These are phyloP conservation scores for Cladosporium sp. DNA, from an alignment of 2,329 filamentous ascomycete genomes.

Conservation along the genomic window DNA sequence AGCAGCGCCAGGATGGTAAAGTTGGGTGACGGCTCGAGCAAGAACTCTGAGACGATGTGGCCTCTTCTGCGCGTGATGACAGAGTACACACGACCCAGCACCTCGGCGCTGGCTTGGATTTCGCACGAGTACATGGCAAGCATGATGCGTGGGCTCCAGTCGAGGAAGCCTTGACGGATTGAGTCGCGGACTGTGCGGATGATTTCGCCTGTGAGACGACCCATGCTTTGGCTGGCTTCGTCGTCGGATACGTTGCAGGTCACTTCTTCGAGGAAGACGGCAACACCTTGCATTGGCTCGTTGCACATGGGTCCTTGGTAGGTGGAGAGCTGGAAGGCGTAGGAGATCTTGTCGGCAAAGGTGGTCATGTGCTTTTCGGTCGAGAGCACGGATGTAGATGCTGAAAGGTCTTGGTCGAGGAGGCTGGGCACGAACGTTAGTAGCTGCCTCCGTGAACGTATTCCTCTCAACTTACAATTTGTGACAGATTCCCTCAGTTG, in stretches of 20 bases:
- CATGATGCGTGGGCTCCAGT: slow-evolving; percentile 93
- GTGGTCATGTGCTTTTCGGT: slow-evolving; percentile 19
- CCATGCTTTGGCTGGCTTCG: slow-evolving; percentile 62
- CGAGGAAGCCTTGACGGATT: slow-evolving; percentile 82
- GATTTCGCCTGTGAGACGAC: slow-evolving; percentile 84
- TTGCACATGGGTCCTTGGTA: slow-evolving; percentile 85
- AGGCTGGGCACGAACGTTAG: slow-evolving; percentile 21
- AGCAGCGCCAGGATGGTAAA: slow-evolving; percentile 88
- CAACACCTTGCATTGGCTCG: slow-evolving; percentile 89
- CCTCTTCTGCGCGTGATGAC: slow-evolving; percentile 95
- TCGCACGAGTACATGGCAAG: slow-evolving; percentile 98
- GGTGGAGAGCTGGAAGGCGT: slow-evolving; percentile 91
- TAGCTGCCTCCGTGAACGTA: slow-evolving; percentile 13
- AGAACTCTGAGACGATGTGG: slow-evolving; percentile 79
- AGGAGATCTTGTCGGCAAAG: slow-evolving; percentile 62
- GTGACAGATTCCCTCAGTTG: slow-evolving; percentile 64
- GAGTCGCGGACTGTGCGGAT: slow-evolving; percentile 83
- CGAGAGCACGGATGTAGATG: not conserved
- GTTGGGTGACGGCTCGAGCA: slow-evolving; percentile 94
- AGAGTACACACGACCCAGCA: slow-evolving; percentile 90
- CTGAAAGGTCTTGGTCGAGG: slow-evolving; percentile 23
- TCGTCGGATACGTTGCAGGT: slow-evolving; percentile 53
- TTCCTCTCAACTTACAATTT: slow-evolving; percentile 57
- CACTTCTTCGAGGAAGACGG: slow-evolving; percentile 82
- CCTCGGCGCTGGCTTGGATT: slow-evolving; percentile 92